Evolutionary conservation across 192 early-diverging fungal genomes (phyloP), one percentile per base, ranked within the genome.

Genomic region (Podila epicladia): DNA sequence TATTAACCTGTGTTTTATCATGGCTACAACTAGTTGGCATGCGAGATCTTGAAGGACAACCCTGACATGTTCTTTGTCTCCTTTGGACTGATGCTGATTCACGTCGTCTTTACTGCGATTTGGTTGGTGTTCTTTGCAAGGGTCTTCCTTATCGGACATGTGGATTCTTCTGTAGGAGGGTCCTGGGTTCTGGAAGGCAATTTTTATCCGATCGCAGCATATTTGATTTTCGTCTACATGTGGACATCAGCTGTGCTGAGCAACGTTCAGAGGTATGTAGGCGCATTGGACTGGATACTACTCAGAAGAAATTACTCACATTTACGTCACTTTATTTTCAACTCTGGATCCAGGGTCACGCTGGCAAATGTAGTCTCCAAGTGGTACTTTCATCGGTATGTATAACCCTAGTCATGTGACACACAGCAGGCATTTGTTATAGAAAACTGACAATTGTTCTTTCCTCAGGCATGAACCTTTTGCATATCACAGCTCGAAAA

Each of bases 321-420:
- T 2, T 15, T 68, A 26, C 55, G 65, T 58, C 19, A 26, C n/a
- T n/a, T 38, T 24, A 33, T 65, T 38, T 13, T 15, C 63, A 22
- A 64, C 9, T 37, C 35, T 31, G 31, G 24, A 62, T 9, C 0
- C 72, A 87, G 90, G 75, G 87, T 90, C 22, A 87, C 87, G 8
- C 82, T 95, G 59, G 83, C 92, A 9, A 89, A 90, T 9, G 89
- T 93, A 11, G 92, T 93, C 13, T 92, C 92, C 4, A 86, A 94
- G 79, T 95, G 94, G 94, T 95, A 94, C 73, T 95, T 95, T 64
- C 87, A 92, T 63, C 76, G 88, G 85, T 87, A 75, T 59, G 63
- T 15, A 12, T 41, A 2, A 3, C 41, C 50, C 51, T 17, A n/a
- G 26, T 26, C 51, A 15, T 49, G 6, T 41, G 20, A 9, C 31